Evolutionary conservation across 208 protist genomes (phyloP).

Genomic region (Crithidia fasciculata): DNA sequence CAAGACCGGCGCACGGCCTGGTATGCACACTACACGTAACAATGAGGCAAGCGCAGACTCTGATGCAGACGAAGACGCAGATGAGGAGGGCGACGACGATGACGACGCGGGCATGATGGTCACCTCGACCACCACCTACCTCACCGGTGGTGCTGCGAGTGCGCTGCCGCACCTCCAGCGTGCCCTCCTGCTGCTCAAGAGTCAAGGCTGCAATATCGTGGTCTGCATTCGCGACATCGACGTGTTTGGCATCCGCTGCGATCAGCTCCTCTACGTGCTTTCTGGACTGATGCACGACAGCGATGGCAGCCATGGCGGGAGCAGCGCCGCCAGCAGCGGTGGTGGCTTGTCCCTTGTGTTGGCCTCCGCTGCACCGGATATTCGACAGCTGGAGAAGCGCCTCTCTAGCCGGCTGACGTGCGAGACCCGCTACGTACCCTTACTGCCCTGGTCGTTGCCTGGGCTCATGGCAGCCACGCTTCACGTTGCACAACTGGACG

Average conservation of each 20-base stretch:
- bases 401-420: slow-evolving; percentile 85
- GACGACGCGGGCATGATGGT: slow-evolving; percentile 46
- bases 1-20: not conserved
- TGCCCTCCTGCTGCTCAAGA: slow-evolving; percentile 71
- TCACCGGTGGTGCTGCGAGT: slow-evolving; percentile 62
- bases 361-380: slow-evolving; percentile 69
- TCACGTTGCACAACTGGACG: slow-evolving; percentile 37
- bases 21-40: too few relatives aligned
- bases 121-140: slow-evolving; percentile 63
- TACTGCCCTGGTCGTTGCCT: slow-evolving; percentile 67
- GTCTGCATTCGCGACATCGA: slow-evolving; percentile 79
- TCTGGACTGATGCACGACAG: slow-evolving; percentile 87
- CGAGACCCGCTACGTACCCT: slow-evolving; percentile 75
- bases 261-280: slow-evolving; percentile 85
- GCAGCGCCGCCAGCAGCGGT: slow-evolving; percentile 11
- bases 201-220: slow-evolving; percentile 65
- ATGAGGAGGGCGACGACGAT: slow-evolving; percentile 11
- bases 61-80: not conserved
- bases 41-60: not conserved
- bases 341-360: slow-evolving; percentile 76
- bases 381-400: slow-evolving; percentile 82
- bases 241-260: slow-evolving; percentile 80
- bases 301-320: slow-evolving; percentile 39
- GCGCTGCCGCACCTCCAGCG: slow-evolving; percentile 79
- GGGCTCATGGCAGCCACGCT: slow-evolving; percentile 61